phyloP scores from a whole-genome alignment of 75 land plant species.

The Chamaecyparis obtusa region DNA sequence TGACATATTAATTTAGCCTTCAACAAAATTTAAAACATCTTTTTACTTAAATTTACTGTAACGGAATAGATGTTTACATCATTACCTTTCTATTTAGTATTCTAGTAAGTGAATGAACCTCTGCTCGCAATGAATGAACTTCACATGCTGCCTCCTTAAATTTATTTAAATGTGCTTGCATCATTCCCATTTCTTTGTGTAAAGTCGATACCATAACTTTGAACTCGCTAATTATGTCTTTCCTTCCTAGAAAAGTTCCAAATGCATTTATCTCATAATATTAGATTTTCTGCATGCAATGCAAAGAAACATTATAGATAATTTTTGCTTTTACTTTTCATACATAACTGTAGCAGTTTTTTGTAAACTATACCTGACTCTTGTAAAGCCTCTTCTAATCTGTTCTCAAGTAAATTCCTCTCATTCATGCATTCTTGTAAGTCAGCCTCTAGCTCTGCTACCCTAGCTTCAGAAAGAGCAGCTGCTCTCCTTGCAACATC shows the following conservation, averaged over 20 bases:
- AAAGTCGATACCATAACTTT: constrained; percentile 78
- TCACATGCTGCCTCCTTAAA: constrained; percentile 75
- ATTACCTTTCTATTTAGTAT: constrained; percentile 76
- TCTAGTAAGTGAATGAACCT: constrained; percentile 57
- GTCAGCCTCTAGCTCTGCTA: constrained; percentile 51
- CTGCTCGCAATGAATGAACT: constrained; percentile 72
- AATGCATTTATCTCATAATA: constrained; percentile 3
- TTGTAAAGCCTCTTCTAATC: constrained; percentile 63
- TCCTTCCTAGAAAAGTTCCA: constrained; percentile 52
- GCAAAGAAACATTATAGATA: constrained; percentile 2
- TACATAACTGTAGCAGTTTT: not conserved
- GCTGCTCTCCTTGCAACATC: constrained; percentile 56
- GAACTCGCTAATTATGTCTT: constrained; percentile 78
- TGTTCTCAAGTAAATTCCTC: constrained; percentile 45
- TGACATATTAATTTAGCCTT: not conserved
- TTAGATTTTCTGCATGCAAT: not conserved
- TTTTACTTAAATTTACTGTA: constrained; percentile 51
- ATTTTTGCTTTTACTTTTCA: not conserved
- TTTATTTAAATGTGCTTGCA: constrained; percentile 77
- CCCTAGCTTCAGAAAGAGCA: constrained; percentile 37
- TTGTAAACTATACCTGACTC: constrained; percentile 60
- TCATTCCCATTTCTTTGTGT: constrained; percentile 72
- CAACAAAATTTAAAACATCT: constrained; percentile 34
- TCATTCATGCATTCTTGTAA: constrained; percentile 56
- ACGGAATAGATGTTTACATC: not conserved